phyloP scores from a whole-genome alignment of 2,329 filamentous ascomycete genomes.

The Beauveria caledonica region DNA sequence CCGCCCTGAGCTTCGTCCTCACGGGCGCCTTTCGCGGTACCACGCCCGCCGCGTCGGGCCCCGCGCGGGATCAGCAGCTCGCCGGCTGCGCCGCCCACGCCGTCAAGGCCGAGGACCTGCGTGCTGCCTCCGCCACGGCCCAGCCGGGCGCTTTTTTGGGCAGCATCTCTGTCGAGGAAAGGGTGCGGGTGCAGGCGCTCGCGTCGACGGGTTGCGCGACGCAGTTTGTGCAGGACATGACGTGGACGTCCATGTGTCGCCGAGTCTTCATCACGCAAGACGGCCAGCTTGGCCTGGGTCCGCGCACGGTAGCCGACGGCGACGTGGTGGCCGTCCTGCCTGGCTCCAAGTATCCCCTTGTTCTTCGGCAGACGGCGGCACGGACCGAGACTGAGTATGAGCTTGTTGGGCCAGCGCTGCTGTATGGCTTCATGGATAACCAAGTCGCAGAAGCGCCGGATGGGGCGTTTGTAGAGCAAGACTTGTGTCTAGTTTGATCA shows the following conservation, averaged over 20 bases:
- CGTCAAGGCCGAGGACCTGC: constrained; percentile 1
- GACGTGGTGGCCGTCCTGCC: constrained; percentile 2
- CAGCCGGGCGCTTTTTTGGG: neutral
- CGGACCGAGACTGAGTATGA: neutral
- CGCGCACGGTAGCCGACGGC: neutral
- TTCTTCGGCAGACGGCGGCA: neutral
- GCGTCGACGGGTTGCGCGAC: neutral
- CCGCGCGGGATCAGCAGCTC: neutral
- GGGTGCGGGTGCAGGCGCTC: neutral
- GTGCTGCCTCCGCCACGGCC: neutral
- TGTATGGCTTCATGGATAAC: constrained; percentile 10
- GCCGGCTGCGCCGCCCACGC: constrained; percentile 7
- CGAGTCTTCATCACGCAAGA: neutral
- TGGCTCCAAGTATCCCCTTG: neutral
- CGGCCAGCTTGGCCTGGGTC: constrained; percentile 9
- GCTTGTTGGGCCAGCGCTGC: constrained; percentile 3
- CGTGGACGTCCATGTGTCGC: constrained; percentile 13
- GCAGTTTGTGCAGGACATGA: constrained; percentile 12
- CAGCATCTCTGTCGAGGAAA: neutral
- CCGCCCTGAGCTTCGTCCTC: constrained; percentile 5
- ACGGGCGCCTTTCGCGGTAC: constrained; percentile 4
- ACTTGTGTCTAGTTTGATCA: neutral
- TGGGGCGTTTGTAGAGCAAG: neutral
- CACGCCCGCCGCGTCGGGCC: neutral
- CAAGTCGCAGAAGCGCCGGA: neutral